Evolutionary conservation across 2,329 filamentous ascomycete genomes (phyloP).

Genomic region (Bimuria novae-zelandiae): DNA sequence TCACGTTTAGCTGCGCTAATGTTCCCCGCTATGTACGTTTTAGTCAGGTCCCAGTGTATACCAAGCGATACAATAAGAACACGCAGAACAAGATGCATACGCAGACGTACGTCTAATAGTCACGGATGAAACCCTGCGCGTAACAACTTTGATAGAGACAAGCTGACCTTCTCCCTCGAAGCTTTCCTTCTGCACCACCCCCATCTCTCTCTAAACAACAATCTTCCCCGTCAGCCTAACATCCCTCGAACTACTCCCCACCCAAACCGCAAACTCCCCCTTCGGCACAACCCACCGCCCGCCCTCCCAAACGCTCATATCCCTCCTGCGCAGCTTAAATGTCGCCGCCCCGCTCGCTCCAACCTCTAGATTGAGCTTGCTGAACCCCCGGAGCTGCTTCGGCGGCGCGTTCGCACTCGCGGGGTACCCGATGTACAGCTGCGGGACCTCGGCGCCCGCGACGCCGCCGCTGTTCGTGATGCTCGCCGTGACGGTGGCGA

Average conservation of each 20-base stretch:
- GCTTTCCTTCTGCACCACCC: background rate
- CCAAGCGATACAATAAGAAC: too few relatives aligned
- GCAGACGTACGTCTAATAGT: too few relatives aligned
- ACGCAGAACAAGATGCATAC: too few relatives aligned
- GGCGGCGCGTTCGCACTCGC: constrained; percentile 31
- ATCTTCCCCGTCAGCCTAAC: constrained; percentile 40
- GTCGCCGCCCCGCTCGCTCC: constrained; percentile 36
- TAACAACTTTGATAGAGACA: too few relatives aligned
- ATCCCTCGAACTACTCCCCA: constrained; percentile 45
- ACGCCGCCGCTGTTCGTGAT: constrained; percentile 44
- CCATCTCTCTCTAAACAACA: constrained; percentile 26
- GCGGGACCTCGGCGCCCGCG: constrained; percentile 44
- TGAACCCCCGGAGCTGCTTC: constrained; percentile 45
- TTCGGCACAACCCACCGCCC: constrained; percentile 41
- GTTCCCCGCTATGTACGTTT: too few relatives aligned
- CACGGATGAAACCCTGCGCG: too few relatives aligned
- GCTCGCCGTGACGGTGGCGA: constrained; percentile 41
- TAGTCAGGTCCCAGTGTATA: too few relatives aligned
- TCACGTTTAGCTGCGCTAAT: too few relatives aligned
- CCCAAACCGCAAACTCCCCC: constrained; percentile 39
- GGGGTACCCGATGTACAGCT: constrained; percentile 46
- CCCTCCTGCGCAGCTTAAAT: constrained; percentile 42
- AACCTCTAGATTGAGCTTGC: constrained; percentile 39
- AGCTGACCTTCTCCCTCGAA: too few relatives aligned
- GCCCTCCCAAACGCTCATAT: constrained; percentile 46